Base-by-base conservation (phyloP, 192 early-diverging fungal species). In the Umbelopsis ramanniana region DNA sequence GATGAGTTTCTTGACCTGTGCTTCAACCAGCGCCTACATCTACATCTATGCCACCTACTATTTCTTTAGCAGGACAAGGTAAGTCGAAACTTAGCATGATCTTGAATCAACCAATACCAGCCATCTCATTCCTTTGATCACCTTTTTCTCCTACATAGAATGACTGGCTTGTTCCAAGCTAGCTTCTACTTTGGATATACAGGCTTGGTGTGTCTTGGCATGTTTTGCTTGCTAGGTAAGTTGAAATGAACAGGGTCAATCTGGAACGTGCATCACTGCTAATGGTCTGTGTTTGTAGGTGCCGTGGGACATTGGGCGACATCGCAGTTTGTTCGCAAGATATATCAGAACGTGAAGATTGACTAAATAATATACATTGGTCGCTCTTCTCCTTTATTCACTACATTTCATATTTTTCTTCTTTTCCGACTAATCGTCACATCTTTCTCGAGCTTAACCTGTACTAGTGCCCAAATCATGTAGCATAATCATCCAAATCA, bases 151-250 rank as follows among this genome's bases (percentile, higher is more conserved):
- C 7, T 68, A 46, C 57, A 24, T 72, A 93, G 90, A 80, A 94
- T 94, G 93, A 84, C 89, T 73, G 93, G 93, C 4, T 63, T 88
- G 15, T 92, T 94, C 74, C 93, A 94, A 70, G 86, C 89, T 11
- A 87, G 85, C 21, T 94, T 91, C 75, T 94, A 92, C 75, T 94
- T 94, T 84, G 92, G 91, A 53, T 92, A 94, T 68, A 92, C 88
- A 3, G 88, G 78, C 1, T 68, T 94, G 69, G 76, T 85, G 15
- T 91, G 91, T 60, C 80, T 90, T 74, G 87, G 84, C 12, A 76
- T 91, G 72, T 91, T 91, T 69, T 75, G 86, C 47, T 84, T 92
- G 78, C 78, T 94, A 12, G 93, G 91, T 76, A 87, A 72, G 57
- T 53, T 46, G 21, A 1, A 70, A 26, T 10, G 52, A 67, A 10